Evolutionary conservation across 1,284 basidiomycete genomes (phyloP).

Genomic region (Lentinula novae-zelandiae): DNA sequence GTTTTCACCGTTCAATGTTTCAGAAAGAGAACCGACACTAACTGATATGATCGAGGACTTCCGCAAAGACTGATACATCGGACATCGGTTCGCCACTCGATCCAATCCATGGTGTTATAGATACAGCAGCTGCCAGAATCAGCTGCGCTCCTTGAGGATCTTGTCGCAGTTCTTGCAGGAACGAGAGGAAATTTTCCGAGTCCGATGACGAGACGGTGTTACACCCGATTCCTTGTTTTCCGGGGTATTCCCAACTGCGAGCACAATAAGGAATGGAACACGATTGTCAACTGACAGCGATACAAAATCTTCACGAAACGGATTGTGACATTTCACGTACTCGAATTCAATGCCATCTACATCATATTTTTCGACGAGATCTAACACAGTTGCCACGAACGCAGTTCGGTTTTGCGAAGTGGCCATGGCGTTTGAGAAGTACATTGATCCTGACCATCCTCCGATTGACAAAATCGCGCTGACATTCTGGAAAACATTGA

Average conservation of each 20-base stretch:
- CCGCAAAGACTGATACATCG: slow-evolving; percentile 70
- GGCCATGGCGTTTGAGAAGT: slow-evolving; percentile 74
- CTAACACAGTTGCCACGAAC: slow-evolving; percentile 64
- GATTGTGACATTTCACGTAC: slow-evolving; percentile 27
- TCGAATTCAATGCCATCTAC: slow-evolving; percentile 88
- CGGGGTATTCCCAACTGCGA: slow-evolving; percentile 82
- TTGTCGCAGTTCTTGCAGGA: slow-evolving; percentile 68
- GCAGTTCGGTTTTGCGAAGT: slow-evolving; percentile 56
- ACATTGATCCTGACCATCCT: slow-evolving; percentile 81
- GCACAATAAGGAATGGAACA: slow-evolving; percentile 2
- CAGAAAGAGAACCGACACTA: slow-evolving; percentile 7
- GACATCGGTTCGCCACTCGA: slow-evolving; percentile 53
- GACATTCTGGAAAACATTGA: slow-evolving; percentile 42
- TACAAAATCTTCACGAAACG: no score
- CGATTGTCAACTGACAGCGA: background rate
- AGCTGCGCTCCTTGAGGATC: slow-evolving; percentile 54
- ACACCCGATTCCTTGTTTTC: slow-evolving; percentile 58
- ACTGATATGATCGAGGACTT: slow-evolving; percentile 71
- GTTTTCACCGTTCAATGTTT: background rate
- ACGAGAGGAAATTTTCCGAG: slow-evolving; percentile 65
- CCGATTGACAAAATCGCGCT: slow-evolving; percentile 79
- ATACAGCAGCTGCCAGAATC: slow-evolving; percentile 72
- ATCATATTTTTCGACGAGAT: slow-evolving; percentile 59
- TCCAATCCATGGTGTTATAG: slow-evolving; percentile 67
- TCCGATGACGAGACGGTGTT: slow-evolving; percentile 61